Conservation (phyloP, 2,329 filamentous ascomycete species). For the Metarhizium anisopliae region DNA sequence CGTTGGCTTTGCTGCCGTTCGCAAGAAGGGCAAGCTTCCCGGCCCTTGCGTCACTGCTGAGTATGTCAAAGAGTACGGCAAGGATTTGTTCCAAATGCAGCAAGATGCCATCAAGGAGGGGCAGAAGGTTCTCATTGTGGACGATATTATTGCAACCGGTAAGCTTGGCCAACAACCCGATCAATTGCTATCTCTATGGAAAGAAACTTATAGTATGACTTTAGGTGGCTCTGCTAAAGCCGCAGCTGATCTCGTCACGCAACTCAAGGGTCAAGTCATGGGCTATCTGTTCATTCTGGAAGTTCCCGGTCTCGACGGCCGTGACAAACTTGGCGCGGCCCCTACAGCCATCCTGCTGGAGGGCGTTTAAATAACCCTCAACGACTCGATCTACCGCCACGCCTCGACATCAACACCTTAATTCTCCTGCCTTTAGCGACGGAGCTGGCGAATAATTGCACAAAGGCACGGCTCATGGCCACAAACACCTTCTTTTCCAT, state of each 20-base stretch:
- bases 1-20: slow-evolving; percentile 82
- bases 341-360: slow-evolving; percentile 78
- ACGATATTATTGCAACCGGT: slow-evolving; percentile 99
- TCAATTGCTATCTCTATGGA: neutral
- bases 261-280: slow-evolving; percentile 76
- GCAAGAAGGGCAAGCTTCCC: slow-evolving; percentile 93
- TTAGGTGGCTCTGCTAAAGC: slow-evolving; percentile 84
- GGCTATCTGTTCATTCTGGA: slow-evolving; percentile 95
- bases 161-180: slow-evolving; percentile 26
- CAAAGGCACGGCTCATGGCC: neutral
- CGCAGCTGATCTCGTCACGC: slow-evolving; percentile 74
- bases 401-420: neutral
- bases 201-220: slow-evolving; percentile 3
- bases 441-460: neutral
- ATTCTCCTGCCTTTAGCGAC: neutral
- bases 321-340: slow-evolving; percentile 71
- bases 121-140: slow-evolving; percentile 85
- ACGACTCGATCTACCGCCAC: neutral
- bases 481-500: neutral
- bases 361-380: slow-evolving; percentile 24
- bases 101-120: slow-evolving; percentile 72
- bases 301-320: slow-evolving; percentile 84
- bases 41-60: slow-evolving; percentile 76
- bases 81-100: slow-evolving; percentile 96
- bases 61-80: slow-evolving; percentile 93